These are phyloP conservation scores for Geosmithia putterillii DNA, from an alignment of 2,329 filamentous ascomycete species.

Conservation along the genomic window DNA sequence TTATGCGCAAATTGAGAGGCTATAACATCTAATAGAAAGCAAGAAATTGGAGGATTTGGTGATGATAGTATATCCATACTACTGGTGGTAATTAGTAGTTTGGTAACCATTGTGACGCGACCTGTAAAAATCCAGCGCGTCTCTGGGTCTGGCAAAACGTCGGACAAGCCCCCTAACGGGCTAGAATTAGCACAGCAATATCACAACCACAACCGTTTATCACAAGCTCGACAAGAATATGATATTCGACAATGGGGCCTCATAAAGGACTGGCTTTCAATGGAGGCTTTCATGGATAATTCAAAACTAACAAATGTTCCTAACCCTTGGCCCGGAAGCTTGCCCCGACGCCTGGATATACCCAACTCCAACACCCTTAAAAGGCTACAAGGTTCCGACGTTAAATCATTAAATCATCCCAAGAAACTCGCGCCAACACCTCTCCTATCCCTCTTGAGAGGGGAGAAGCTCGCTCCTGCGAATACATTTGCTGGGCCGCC, in stretches of 20 bases:
- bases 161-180: neutral
- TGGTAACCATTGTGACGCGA: neutral
- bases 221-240: too few relatives aligned
- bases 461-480: slow-evolving; percentile 48
- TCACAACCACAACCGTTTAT: too few relatives aligned
- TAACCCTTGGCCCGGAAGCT: neutral
- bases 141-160: neutral
- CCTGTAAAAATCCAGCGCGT: neutral
- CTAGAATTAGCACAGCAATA: too few relatives aligned
- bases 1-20: neutral
- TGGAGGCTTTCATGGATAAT: neutral
- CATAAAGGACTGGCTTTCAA: neutral
- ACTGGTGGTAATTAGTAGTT: too few relatives aligned
- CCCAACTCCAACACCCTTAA: neutral
- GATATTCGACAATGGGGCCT: too few relatives aligned
- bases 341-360: neutral
- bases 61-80: too few relatives aligned
- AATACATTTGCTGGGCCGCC: slow-evolving; percentile 33
- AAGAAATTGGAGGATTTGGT: neutral
- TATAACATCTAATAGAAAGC: neutral
- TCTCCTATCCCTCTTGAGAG: slow-evolving; percentile 57
- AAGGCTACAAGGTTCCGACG: neutral
- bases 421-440: slow-evolving; percentile 51
- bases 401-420: slow-evolving; percentile 10
- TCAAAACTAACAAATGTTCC: neutral